Evolutionary conservation across 179 eudicot genomes (phyloP), one percentile per base, ranked within the genome.

Genomic region (Vitellaria paradoxa): DNA sequence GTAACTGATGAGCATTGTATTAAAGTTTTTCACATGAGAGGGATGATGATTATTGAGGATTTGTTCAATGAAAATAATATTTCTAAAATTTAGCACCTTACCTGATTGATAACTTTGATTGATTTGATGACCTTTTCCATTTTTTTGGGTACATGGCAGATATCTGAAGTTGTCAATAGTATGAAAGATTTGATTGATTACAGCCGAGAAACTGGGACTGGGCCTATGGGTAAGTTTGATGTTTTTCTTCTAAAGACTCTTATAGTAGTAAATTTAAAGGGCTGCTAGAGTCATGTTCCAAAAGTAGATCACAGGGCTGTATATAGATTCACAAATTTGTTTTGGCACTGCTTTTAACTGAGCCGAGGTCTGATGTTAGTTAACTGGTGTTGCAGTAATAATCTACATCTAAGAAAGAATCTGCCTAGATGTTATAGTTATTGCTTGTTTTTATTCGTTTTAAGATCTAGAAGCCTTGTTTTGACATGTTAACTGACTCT

Each of bases 151-250:
- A 17, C 67, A 57, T 74, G 83, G 83, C 94, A 96, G 99, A 96
- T 93, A 84, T 92, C 99, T 49, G 99, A 96, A 86, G 99, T 96
- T 61, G 98, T 96, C 53, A 96, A 96, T 82, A 96, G 99, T 77
- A 94, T 96, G 99, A 96, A 91, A 78, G 99, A 96, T 88, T 86
- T 96, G 87, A 96, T 96, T 72, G 99, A 96, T 82, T 91, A 90
- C 79, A 91, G 98, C 85, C 85, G 94, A 77, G 79, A 86, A 73
- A 92, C 93, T 63, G 86, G 91, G 76, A 83, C 86, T 30, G 99
- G 99, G 75, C 98, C 99, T 37, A 93, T 93, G 96, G 97, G 99
- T 96, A 88, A 87, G 96, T 79, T 75, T 81, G 0, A 42, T 13
- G 57, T 68, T 59, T 70, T 76, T 56, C 30, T 5, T 71, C 26